Evolutionary conservation across 2,329 filamentous ascomycete genomes (phyloP).

Genomic region (Chrysosporium keratinophilum): DNA sequence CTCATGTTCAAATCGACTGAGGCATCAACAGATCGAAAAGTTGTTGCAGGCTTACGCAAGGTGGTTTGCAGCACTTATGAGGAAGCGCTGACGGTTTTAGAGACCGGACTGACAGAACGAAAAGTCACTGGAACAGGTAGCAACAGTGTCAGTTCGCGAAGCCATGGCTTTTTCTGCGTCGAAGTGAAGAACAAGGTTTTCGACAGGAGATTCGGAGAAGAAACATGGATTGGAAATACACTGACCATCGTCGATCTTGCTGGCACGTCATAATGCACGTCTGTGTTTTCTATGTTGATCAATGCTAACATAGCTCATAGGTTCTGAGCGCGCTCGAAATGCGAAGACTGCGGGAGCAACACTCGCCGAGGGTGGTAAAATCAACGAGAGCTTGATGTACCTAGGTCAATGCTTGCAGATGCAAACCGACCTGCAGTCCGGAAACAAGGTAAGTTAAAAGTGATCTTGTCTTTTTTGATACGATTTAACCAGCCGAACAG

Average conservation of each 20-base stretch:
- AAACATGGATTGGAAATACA: conserved; percentile 63
- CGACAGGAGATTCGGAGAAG: conserved; percentile 42
- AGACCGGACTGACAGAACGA: conserved; percentile 77
- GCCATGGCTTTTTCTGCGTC: conserved; percentile 91
- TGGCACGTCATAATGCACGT: conserved; percentile 40
- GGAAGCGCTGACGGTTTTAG: conserved; percentile 80
- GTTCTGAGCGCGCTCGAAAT: conserved; percentile 80
- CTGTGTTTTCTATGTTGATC: not conserved
- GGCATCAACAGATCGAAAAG: conserved; percentile 76
- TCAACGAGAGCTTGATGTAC: conserved; percentile 98
- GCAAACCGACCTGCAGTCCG: conserved; percentile 68
- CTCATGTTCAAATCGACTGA: conserved; percentile 90
- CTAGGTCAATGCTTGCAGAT: conserved; percentile 93
- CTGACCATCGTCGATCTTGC: conserved; percentile 87
- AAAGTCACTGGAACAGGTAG: conserved; percentile 82
- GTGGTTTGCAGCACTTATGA: conserved; percentile 71
- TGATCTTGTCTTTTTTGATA: not conserved
- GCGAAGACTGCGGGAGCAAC: conserved; percentile 91
- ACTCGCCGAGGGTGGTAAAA: conserved; percentile 90
- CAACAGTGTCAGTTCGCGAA: conserved; percentile 84
- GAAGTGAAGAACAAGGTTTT: conserved; percentile 74
- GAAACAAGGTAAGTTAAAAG: conserved; percentile 52
- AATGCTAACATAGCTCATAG: conserved; percentile 27
- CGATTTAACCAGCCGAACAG: conserved; percentile 33
- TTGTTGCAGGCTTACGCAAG: conserved; percentile 85